Conservation (phyloP, 148 eudicot genomes). For the Nepenthes gracilis region DNA sequence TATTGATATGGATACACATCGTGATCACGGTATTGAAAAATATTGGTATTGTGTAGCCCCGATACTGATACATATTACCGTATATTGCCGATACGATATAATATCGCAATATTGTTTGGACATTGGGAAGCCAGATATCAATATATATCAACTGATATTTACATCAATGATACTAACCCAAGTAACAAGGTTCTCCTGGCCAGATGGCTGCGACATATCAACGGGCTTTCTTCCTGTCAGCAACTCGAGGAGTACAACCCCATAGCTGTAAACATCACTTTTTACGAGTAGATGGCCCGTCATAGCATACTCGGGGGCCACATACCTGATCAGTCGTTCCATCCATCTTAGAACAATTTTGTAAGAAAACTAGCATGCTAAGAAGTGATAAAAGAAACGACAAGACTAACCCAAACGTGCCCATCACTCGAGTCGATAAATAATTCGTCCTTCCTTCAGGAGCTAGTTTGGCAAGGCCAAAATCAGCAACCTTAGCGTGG, state of each 20-base stretch:
- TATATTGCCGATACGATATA: too few species aligned
- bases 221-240: slow-evolving; percentile 95
- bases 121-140: too few species aligned
- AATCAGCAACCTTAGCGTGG: slow-evolving; percentile 93
- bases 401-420: slow-evolving; percentile 89
- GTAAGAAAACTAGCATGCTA: background rate
- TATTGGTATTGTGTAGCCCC: too few species aligned
- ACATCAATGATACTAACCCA: slow-evolving; percentile 49
- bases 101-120: too few species aligned
- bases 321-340: slow-evolving; percentile 48
- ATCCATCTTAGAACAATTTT: slow-evolving; percentile 6
- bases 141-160: too few species aligned
- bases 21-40: too few species aligned
- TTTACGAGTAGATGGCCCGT: slow-evolving; percentile 94
- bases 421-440: slow-evolving; percentile 95
- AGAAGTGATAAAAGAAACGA: background rate
- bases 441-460: slow-evolving; percentile 83
- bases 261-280: slow-evolving; percentile 97
- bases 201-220: slow-evolving; percentile 91
- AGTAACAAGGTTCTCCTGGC: slow-evolving; percentile 94
- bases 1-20: too few species aligned
- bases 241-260: slow-evolving; percentile 90
- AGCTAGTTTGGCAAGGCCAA: slow-evolving; percentile 93
- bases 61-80: too few species aligned
- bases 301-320: slow-evolving; percentile 99